phyloP scores from a whole-genome alignment of 106 monocot species.

The Amphibolis antarctica region DNA sequence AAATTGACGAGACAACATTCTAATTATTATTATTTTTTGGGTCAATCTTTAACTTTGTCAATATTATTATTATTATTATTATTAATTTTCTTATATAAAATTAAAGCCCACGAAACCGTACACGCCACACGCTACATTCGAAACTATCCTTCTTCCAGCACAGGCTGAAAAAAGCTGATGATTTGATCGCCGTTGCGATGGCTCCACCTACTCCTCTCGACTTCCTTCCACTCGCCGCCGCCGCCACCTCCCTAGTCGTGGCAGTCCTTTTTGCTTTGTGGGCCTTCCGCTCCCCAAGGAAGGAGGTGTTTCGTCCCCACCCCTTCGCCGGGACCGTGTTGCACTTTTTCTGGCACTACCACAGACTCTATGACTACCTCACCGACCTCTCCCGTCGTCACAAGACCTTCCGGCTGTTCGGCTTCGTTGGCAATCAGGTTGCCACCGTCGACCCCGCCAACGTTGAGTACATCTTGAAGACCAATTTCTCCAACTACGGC shows the following conservation, averaged over 20 bases:
- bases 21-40: no score
- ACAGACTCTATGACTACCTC: slow-evolving; percentile 3
- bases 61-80: no score
- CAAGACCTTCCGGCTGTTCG: slow-evolving; percentile 10
- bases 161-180: no score
- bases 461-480: slow-evolving; percentile 14
- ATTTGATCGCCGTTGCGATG: no score
- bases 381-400: slow-evolving; percentile 1
- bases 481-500: slow-evolving; percentile 16
- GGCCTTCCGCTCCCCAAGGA: not conserved
- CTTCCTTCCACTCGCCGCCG: not conserved
- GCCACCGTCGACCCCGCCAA: slow-evolving; percentile 9
- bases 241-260: not conserved
- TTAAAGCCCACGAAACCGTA: no score
- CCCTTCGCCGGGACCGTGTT: slow-evolving; percentile 4
- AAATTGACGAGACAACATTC: no score
- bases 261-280: not conserved
- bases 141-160: no score
- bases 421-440: not conserved
- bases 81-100: no score
- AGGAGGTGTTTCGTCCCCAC: not conserved
- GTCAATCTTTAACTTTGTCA: no score
- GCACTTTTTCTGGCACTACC: slow-evolving; percentile 2
- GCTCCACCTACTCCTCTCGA: not conserved
- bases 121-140: no score